phyloP scores from a whole-genome alignment of 2,329 filamentous ascomycete genomes.

The Trichoderma sp. region DNA sequence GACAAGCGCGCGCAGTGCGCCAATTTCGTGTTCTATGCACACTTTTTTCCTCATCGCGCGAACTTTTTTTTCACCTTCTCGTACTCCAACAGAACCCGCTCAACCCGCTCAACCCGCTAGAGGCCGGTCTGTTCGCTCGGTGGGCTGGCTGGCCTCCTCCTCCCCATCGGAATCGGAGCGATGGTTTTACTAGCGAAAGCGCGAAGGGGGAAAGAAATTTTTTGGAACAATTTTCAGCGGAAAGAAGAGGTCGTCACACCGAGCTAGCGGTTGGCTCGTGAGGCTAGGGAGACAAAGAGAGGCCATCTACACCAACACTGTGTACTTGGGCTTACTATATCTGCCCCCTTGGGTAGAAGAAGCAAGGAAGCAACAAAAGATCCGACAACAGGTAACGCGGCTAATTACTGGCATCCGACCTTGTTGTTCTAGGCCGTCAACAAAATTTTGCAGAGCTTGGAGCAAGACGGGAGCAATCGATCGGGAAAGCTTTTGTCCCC shows the following conservation, averaged over 20 bases:
- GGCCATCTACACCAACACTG: conserved; percentile 13
- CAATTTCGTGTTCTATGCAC: conserved; percentile 1
- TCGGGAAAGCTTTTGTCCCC: neutral
- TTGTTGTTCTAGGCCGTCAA: neutral
- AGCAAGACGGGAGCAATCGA: neutral
- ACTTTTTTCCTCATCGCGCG: neutral
- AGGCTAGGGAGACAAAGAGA: neutral
- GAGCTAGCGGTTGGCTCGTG: conserved; percentile 14
- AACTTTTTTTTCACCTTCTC: conserved; percentile 11
- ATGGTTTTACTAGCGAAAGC: conserved; percentile 20
- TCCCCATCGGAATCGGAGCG: conserved; percentile 2
- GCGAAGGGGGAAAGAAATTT: conserved; percentile 4
- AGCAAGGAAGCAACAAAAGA: conserved; percentile 2
- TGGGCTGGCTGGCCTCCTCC: neutral
- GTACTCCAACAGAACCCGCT: neutral
- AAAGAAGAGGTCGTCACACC: conserved; percentile 2
- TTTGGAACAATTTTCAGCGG: conserved; percentile 7
- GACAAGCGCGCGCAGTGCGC: conserved; percentile 9
- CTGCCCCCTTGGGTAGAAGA: conserved; percentile 11
- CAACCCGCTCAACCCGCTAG: conserved; percentile 7
- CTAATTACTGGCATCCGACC: neutral
- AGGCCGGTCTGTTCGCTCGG: conserved; percentile 5
- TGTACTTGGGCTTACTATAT: conserved; percentile 8
- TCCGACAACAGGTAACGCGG: conserved; percentile 10
- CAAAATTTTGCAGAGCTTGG: neutral